Percentiles rank a stretch among this genome's conserved stretches.
Evolutionary conservation across 75 land plant species (phyloP).

Genomic region (Pinus taeda): DNA sequence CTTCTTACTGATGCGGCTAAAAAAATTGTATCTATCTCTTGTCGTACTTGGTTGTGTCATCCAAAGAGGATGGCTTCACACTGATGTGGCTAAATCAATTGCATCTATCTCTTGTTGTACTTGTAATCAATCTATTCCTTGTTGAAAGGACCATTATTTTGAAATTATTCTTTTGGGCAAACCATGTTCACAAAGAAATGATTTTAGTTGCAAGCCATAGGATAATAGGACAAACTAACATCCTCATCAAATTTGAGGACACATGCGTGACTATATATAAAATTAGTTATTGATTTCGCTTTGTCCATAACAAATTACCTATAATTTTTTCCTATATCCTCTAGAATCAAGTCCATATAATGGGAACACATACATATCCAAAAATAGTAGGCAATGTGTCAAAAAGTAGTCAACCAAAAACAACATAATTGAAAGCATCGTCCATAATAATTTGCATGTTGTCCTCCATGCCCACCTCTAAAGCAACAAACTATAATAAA

Average conservation of each 20-base stretch:
- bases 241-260: conserved; percentile 10
- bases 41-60: neutral
- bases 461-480: neutral
- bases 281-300: neutral
- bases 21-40: neutral
- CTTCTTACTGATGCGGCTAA: neutral
- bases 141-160: conserved; percentile 6
- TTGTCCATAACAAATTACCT: neutral
- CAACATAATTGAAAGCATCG: neutral
- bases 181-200: neutral
- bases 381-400: conserved; percentile 6
- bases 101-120: neutral
- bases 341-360: conserved; percentile 16
- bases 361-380: conserved; percentile 19
- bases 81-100: neutral
- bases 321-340: conserved; percentile 8
- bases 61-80: conserved; percentile 1
- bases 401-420: conserved; percentile 6
- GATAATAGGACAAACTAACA: neutral
- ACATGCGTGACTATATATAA: conserved; percentile 5
- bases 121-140: conserved; percentile 4
- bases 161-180: conserved; percentile 3
- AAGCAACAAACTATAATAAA: neutral
- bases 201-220: conserved; percentile 1
- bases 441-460: neutral